A percentile compares a stretch with the other conserved stretches of the same genome.
These are phyloP conservation scores for Trichocomaceae sp. DNA, from an alignment of 2,329 filamentous ascomycete genomes.

Conservation along the genomic window DNA sequence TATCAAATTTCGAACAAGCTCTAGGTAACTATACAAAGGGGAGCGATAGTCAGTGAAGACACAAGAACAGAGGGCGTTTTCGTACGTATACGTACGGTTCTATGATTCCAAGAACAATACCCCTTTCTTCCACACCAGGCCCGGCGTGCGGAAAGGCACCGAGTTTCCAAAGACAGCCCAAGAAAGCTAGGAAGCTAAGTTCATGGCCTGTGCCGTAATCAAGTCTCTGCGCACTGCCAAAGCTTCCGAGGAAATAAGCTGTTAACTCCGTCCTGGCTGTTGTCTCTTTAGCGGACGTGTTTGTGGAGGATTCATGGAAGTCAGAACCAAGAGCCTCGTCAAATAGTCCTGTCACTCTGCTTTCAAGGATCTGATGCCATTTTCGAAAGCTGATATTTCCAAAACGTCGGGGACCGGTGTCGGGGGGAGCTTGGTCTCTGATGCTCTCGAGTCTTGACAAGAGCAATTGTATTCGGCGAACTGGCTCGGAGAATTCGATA, in stretches of 20 bases:
- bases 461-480: conserved; percentile 60
- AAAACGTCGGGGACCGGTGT: conserved; percentile 79
- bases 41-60: background rate
- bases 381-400: conserved; percentile 85
- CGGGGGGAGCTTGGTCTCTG: conserved; percentile 73
- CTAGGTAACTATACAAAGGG: conserved; percentile 57
- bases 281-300: conserved; percentile 26
- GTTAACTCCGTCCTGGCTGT: conserved; percentile 61
- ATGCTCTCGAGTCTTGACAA: conserved; percentile 59
- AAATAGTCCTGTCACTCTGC: conserved; percentile 52
- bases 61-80: background rate
- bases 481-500: conserved; percentile 47
- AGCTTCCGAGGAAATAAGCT: conserved; percentile 74
- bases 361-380: conserved; percentile 68
- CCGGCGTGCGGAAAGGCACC: conserved; percentile 61
- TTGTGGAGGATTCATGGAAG: conserved; percentile 33
- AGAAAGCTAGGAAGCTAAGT: conserved; percentile 85
- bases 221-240: conserved; percentile 80
- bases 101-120: conserved; percentile 73
- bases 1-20: conserved; percentile 74
- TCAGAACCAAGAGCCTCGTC: conserved; percentile 49
- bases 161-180: conserved; percentile 87
- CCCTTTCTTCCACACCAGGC: conserved; percentile 58
- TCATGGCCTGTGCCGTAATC: conserved; percentile 98
- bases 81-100: conserved; percentile 60